Evolutionary conservation across 257 asterid genomes (phyloP), one percentile per base, ranked within the genome.

Genomic region (Jaltomata sinuosa): DNA sequence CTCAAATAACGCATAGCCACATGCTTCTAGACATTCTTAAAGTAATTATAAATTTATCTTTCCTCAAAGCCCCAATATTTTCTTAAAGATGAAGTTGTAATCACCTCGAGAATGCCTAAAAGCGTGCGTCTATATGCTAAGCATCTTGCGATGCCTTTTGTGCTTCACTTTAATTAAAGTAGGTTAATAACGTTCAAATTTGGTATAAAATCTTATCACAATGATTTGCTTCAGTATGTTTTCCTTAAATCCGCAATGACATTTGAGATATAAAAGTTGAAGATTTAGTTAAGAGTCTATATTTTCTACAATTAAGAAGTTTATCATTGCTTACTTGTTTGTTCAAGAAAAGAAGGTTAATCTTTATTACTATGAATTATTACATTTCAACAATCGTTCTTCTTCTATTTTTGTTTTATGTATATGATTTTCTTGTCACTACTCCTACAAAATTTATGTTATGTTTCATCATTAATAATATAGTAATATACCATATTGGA

Each of bases 351-450:
- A 42, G 36, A 15, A 27, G 81, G 55, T 27, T 77, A 49, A 77
- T 77, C 81, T 77, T 8, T 77, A 29, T 77, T 16, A 49, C 18
- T 77, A 77, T 77, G 45, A 49, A 49, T 49, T 74, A 74, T 74
- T 74, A 74, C 47, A 74, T 74, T 45, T 25, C 81, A 25, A 77
- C 45, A 77, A 47, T 31, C 4, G 19, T 49, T 76, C 18, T 77
- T 77, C 81, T 76, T 49, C 62, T 77, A 77, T 16, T 77, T 76
- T 49, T 77, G 62, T 77, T 77, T 77, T 74, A 74, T 74, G 59
- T 1, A 18, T 77, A 29, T 9, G 82, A 8, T 29, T 49, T 50
- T 19, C 62, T 49, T 77, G 82, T 71, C 79, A 38, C 6, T 77
- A 27, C 45, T 27, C 14, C 59, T 47, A 77, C 16, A 54, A 32